Conservation (phyloP, 305 asterid species). For the Rubia peregrina region DNA sequence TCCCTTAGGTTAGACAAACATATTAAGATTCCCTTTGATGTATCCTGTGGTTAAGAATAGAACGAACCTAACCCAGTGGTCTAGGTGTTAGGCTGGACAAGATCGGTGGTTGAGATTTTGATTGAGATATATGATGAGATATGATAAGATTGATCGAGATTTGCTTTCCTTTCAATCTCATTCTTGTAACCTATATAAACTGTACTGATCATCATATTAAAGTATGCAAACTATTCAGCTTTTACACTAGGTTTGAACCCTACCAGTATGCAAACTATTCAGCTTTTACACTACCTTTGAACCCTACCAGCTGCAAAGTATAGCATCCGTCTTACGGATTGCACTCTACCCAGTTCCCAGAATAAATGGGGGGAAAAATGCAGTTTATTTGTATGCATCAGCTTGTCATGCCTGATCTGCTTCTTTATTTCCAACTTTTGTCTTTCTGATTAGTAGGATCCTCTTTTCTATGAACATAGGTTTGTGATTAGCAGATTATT, state of each 20-base stretch:
- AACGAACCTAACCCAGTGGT: not conserved
- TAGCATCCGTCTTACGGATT: not conserved
- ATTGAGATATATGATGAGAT: too few species aligned
- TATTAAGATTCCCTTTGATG: not conserved
- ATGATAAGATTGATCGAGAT: too few species aligned
- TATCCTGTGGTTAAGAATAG: not conserved
- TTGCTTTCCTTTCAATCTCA: too few species aligned
- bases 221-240: too few species aligned
- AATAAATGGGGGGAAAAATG: not conserved
- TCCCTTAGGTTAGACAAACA: slow-evolving; percentile 5
- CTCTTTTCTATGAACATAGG: not conserved
- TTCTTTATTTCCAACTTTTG: not conserved
- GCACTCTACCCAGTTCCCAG: not conserved
- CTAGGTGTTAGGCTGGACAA: not conserved
- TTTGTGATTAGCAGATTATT: not conserved
- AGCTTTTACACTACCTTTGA: too few species aligned
- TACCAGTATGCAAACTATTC: not conserved
- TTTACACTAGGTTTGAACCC: not conserved
- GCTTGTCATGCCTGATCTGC: not conserved
- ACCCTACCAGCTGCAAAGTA: not conserved
- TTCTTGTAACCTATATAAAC: too few species aligned
- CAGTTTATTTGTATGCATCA: not conserved
- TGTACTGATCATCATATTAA: too few species aligned
- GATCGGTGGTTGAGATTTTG: too few species aligned
- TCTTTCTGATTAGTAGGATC: not conserved